A percentile compares a stretch with the other conserved stretches of the same genome.
These are phyloP conservation scores for Chaetomiaceae sp. DNA, from an alignment of 2,329 filamentous ascomycete genomes.

Conservation along the genomic window DNA sequence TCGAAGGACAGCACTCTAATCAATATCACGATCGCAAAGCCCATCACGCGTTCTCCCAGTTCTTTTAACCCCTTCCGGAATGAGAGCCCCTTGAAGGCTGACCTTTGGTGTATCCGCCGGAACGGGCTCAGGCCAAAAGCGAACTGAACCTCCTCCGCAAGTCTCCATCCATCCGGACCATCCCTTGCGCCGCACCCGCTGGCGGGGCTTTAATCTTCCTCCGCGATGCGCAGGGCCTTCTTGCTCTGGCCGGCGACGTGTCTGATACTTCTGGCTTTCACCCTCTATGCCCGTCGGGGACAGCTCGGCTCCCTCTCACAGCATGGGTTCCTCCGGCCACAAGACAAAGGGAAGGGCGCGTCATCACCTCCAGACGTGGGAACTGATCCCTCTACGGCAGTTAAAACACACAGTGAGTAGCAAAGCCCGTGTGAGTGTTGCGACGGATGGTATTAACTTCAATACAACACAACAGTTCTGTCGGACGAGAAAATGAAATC, in stretches of 20 bases:
- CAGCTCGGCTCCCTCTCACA: constrained; percentile 1
- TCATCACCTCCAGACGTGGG: not conserved
- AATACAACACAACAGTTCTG: not conserved
- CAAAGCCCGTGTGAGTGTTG: not conserved
- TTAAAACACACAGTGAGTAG: not conserved
- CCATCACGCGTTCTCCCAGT: not conserved
- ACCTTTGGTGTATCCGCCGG: too few relatives aligned
- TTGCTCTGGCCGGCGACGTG: constrained; percentile 12
- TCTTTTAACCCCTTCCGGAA: too few relatives aligned
- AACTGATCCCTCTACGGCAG: not conserved
- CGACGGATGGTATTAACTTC: not conserved
- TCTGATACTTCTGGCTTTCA: constrained; percentile 12
- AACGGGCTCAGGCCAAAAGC: too few relatives aligned
- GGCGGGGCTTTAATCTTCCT: not conserved
- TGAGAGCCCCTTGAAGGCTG: too few relatives aligned
- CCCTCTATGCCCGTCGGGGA: constrained; percentile 16
- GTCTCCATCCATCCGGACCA: too few relatives aligned
- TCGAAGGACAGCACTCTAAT: too few relatives aligned
- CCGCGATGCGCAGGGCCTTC: constrained; percentile 15
- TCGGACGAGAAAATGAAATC: not conserved
- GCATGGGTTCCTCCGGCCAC: not conserved
- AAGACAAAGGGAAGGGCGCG: not conserved
- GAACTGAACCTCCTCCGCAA: too few relatives aligned
- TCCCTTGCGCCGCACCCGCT: not conserved
- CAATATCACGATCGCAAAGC: not conserved